These are phyloP conservation scores for Cicer pinnatifidum DNA, from an alignment of 306 rosid species.

Conservation along the genomic window DNA sequence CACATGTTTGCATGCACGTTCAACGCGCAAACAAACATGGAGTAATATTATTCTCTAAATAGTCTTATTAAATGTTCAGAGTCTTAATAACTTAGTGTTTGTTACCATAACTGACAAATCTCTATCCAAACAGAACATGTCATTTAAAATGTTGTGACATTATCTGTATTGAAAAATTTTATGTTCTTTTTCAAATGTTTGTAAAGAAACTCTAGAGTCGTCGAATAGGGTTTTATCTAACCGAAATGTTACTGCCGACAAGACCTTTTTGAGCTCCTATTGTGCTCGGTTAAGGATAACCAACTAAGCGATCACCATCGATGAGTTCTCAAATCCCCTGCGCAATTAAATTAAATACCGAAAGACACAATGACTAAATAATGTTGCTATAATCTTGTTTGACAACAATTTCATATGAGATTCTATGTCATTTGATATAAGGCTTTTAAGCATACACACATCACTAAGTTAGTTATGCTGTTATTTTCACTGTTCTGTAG, in stretches of 20 bases:
- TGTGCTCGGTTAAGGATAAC: too few species aligned
- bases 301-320: neutral
- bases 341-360: too few species aligned
- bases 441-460: too few species aligned
- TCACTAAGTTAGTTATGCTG: too few species aligned
- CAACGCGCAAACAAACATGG: neutral
- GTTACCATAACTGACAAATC: neutral
- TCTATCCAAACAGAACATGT: slow-evolving; percentile 8
- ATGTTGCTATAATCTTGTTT: neutral
- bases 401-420: neutral
- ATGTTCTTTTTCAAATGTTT: neutral
- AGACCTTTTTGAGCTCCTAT: too few species aligned
- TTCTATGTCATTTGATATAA: too few species aligned
- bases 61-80: neutral
- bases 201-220: too few species aligned
- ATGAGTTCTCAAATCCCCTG: too few species aligned
- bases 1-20: neutral
- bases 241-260: neutral
- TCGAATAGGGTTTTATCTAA: neutral
- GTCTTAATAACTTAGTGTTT: neutral
- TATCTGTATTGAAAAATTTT: neutral
- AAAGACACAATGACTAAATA: too few species aligned
- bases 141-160: neutral
- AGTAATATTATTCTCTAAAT: neutral
- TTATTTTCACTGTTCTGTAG: too few species aligned